Conservation (phyloP, 768 basidiomycete genomes). For the Erythrobasidium yunnanense region DNA sequence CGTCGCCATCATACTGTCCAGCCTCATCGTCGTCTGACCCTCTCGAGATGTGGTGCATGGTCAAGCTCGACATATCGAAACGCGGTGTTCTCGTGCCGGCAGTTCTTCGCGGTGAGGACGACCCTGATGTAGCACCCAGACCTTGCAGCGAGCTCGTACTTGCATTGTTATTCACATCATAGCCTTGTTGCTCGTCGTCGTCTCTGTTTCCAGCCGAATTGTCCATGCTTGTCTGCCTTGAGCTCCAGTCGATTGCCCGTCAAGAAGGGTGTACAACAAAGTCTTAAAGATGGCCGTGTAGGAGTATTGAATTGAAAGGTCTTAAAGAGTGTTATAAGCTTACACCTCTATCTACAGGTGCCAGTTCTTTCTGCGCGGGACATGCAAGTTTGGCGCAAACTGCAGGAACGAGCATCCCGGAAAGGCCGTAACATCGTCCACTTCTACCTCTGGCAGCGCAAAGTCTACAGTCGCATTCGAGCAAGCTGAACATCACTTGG, state of each 20-base stretch:
- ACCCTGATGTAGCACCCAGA: background rate
- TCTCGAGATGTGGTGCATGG: conserved; percentile 1
- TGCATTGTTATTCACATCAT: no score
- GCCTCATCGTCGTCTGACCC: background rate
- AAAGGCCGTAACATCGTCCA: background rate
- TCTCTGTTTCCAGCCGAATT: background rate
- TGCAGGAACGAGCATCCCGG: conserved; percentile 20
- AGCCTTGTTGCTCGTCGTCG: background rate
- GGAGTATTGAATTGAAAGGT: no score
- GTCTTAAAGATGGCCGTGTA: no score
- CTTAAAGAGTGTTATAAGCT: no score
- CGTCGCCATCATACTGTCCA: conserved; percentile 10
- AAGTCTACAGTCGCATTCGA: background rate
- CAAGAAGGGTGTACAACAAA: no score
- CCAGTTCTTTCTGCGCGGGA: conserved; percentile 25
- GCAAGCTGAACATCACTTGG: no score
- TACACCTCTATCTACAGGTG: no score
- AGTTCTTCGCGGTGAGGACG: background rate
- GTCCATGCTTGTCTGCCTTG: background rate
- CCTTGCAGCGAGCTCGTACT: background rate
- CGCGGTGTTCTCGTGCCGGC: conserved; percentile 5
- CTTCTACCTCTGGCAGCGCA: background rate
- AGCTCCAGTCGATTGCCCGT: no score
- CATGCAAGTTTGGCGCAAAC: conserved; percentile 20
- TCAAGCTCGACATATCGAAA: background rate